These are phyloP conservation scores for Clonostachys chloroleuca DNA, from an alignment of 2,329 filamentous ascomycete genomes.

Conservation along the genomic window DNA sequence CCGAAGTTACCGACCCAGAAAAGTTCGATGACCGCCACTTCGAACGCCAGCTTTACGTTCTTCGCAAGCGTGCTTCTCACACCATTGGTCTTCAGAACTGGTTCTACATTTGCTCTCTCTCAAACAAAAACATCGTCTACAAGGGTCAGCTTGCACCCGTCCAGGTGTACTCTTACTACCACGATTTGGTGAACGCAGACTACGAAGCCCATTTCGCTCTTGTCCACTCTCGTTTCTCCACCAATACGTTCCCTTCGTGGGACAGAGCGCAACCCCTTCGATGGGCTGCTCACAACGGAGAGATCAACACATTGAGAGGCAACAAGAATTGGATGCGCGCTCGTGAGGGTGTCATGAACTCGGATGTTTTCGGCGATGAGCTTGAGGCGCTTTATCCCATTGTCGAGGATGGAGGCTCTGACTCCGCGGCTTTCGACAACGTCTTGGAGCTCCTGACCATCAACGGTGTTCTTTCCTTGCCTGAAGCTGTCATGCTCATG, in stretches of 20 bases:
- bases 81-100: constrained; percentile 94
- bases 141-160: constrained; percentile 93
- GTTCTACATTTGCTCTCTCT: constrained; percentile 97
- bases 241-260: constrained; percentile 98
- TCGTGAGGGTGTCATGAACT: constrained; percentile 91
- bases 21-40: constrained; percentile 82
- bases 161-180: constrained; percentile 97
- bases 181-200: constrained; percentile 93
- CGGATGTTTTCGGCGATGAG: constrained; percentile 87
- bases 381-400: constrained; percentile 89
- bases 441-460: constrained; percentile 91
- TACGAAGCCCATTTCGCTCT: constrained; percentile 97
- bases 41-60: constrained; percentile 88
- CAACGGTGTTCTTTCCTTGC: constrained; percentile 91
- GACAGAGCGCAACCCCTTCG: constrained; percentile 92
- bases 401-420: constrained; percentile 93
- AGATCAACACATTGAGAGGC: constrained; percentile 94
- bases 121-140: constrained; percentile 98
- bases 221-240: constrained; percentile 95
- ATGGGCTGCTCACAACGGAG: constrained; percentile 97
- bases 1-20: constrained; percentile 72
- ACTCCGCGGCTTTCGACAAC: constrained; percentile 96
- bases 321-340: constrained; percentile 99
- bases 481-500: constrained; percentile 98
- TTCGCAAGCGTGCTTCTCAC: constrained; percentile 93